Evolutionary conservation across 225 moss, liverwort and hornwort genomes (phyloP).

Genomic region (Lunularia cruciata): DNA sequence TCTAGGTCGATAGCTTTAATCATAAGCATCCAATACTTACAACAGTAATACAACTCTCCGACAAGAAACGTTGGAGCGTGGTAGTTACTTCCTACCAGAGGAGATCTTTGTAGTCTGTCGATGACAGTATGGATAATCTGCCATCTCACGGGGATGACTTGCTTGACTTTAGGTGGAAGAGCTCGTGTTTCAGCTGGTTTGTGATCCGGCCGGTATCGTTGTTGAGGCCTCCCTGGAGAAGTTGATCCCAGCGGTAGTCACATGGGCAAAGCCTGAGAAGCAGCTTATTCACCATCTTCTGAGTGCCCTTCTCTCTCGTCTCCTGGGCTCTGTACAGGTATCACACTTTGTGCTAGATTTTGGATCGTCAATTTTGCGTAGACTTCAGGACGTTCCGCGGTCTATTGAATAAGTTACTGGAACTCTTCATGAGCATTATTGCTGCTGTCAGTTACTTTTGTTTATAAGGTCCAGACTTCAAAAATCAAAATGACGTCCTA

Average conservation of each 20-base stretch:
- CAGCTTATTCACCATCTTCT: constrained; percentile 62
- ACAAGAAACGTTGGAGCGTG: background rate
- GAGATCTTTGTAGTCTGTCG: too few species aligned
- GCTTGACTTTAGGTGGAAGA: constrained; percentile 73
- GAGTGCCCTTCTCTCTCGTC: constrained; percentile 72
- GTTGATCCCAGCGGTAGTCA: constrained; percentile 72
- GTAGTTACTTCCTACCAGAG: too few species aligned
- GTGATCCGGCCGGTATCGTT: constrained; percentile 80
- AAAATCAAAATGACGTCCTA: too few species aligned
- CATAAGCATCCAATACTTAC: too few species aligned
- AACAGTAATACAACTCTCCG: background rate
- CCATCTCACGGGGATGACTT: background rate
- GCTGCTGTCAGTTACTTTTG: too few species aligned
- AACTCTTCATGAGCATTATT: too few species aligned
- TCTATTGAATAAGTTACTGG: too few species aligned
- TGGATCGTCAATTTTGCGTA: too few species aligned
- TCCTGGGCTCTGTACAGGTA: constrained; percentile 74
- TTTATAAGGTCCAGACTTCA: too few species aligned
- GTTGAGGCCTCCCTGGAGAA: constrained; percentile 72
- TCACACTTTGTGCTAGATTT: background rate
- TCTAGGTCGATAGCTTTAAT: background rate
- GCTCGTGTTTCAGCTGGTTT: constrained; percentile 79
- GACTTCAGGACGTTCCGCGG: too few species aligned
- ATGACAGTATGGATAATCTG: too few species aligned
- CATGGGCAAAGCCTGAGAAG: constrained; percentile 70